Conservation (phyloP, 495 filamentous ascomycete genomes). For the Bathelium albidoporum region DNA sequence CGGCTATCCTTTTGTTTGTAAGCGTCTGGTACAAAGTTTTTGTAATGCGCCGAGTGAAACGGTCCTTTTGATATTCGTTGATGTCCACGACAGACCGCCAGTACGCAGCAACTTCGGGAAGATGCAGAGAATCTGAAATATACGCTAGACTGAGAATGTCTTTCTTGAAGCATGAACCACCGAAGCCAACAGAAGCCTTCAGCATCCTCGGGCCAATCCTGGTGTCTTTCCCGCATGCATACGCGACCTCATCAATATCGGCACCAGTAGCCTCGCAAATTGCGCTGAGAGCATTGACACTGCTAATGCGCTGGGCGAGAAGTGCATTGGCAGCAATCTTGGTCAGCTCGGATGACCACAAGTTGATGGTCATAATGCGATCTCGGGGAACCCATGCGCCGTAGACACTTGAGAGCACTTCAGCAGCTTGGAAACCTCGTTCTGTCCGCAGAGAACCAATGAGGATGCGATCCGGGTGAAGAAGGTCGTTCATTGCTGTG, state of each 20-base stretch:
- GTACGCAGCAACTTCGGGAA: constrained; percentile 66
- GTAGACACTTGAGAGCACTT: constrained; percentile 54
- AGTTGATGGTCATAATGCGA: constrained; percentile 60
- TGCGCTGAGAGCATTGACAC: constrained; percentile 55
- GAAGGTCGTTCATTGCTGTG: constrained; percentile 60
- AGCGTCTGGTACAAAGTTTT: constrained; percentile 58
- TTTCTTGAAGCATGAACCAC: constrained; percentile 65
- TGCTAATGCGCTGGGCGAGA: constrained; percentile 74
- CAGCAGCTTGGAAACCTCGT: constrained; percentile 51
- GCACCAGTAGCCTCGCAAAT: constrained; percentile 66
- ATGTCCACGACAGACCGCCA: constrained; percentile 64
- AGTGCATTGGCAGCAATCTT: constrained; percentile 76
- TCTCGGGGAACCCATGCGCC: constrained; percentile 52
- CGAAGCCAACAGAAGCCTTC: constrained; percentile 66
- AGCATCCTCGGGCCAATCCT: constrained; percentile 65
- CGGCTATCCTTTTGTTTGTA: constrained; percentile 57
- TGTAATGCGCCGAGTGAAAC: constrained; percentile 56
- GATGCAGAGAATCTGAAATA: constrained; percentile 56
- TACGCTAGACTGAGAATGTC: constrained; percentile 70
- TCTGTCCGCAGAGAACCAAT: constrained; percentile 57
- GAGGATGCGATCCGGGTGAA: constrained; percentile 64
- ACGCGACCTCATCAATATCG: constrained; percentile 60
- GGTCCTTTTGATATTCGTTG: constrained; percentile 66
- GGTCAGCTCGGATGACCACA: constrained; percentile 71
- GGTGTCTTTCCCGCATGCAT: constrained; percentile 58